Evolutionary conservation across 2,329 filamentous ascomycete species (phyloP).

Genomic region (Xylariaceae sp.): DNA sequence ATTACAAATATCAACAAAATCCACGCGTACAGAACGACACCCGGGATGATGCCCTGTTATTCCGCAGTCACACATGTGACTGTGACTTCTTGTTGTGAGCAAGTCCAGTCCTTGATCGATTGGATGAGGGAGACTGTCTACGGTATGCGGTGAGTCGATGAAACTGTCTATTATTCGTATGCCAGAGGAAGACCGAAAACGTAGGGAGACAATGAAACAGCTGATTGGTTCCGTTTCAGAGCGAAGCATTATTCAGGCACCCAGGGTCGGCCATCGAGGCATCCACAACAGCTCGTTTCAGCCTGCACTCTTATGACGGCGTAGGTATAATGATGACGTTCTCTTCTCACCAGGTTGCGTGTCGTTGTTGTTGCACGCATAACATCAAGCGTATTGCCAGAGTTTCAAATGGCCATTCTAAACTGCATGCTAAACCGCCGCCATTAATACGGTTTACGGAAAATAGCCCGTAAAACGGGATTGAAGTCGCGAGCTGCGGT

Average conservation of each 20-base stretch:
- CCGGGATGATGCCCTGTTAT: background rate
- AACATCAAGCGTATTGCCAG: no score
- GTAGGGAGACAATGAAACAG: background rate
- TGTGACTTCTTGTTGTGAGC: background rate
- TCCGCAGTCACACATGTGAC: background rate
- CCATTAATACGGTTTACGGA: no score
- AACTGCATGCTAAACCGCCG: background rate
- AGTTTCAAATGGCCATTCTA: background rate
- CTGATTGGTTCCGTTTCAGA: slow-evolving; percentile 5
- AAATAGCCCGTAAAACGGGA: no score
- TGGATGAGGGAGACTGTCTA: background rate
- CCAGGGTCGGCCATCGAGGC: background rate
- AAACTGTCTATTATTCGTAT: background rate
- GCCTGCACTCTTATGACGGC: slow-evolving; percentile 4
- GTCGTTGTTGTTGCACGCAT: no score
- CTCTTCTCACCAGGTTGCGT: background rate
- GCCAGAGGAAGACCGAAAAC: background rate
- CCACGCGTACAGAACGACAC: no score
- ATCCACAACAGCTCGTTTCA: background rate
- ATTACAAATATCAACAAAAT: no score
- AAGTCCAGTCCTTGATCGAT: background rate
- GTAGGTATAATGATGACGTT: background rate
- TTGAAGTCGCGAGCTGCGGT: background rate
- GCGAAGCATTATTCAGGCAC: background rate
- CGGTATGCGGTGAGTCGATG: slow-evolving; percentile 14